Percentiles rank a stretch among this genome's conserved stretches.
Conservation (phyloP, 768 basidiomycete species). For the Lactarius vividus region DNA sequence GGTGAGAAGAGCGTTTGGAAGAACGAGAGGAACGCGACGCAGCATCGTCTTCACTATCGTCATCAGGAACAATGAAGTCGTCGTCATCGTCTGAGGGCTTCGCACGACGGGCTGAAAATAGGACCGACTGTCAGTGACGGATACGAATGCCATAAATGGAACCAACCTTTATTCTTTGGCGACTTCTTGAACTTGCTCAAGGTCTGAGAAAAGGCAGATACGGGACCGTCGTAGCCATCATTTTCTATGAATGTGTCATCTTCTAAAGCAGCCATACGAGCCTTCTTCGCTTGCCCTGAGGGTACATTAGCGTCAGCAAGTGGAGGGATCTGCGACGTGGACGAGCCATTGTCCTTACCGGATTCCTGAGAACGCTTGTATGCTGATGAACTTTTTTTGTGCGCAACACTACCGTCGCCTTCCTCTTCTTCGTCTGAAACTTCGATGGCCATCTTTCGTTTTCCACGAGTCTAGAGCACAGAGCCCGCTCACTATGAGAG, state of each 20-base stretch:
- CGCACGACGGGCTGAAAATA: conserved; percentile 35
- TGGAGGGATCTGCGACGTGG: neutral
- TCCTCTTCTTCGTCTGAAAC: conserved; percentile 68
- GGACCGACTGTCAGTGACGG: conserved; percentile 4
- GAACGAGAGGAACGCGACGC: conserved; percentile 46
- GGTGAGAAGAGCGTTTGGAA: conserved; percentile 43
- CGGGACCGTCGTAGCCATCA: conserved; percentile 41
- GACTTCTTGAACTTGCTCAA: conserved; percentile 67
- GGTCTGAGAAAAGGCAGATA: conserved; percentile 52
- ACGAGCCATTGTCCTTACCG: conserved; percentile 5
- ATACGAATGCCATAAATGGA: conserved; percentile 1
- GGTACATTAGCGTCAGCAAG: conserved; percentile 6
- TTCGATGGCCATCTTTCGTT: conserved; percentile 65
- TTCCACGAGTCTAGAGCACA: conserved; percentile 32
- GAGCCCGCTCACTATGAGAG: neutral
- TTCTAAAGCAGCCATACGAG: conserved; percentile 48
- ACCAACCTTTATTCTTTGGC: conserved; percentile 51
- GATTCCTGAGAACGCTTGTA: conserved; percentile 22
- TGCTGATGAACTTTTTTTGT: conserved; percentile 26
- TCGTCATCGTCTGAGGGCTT: conserved; percentile 52
- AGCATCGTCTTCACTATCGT: conserved; percentile 43
- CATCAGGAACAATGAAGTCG: conserved; percentile 71
- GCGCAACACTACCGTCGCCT: conserved; percentile 2
- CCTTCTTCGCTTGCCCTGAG: conserved; percentile 56
- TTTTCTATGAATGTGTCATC: conserved; percentile 34